phyloP scores from a whole-genome alignment of 192 early-diverging fungal species.

The Chytriomyces confervae region DNA sequence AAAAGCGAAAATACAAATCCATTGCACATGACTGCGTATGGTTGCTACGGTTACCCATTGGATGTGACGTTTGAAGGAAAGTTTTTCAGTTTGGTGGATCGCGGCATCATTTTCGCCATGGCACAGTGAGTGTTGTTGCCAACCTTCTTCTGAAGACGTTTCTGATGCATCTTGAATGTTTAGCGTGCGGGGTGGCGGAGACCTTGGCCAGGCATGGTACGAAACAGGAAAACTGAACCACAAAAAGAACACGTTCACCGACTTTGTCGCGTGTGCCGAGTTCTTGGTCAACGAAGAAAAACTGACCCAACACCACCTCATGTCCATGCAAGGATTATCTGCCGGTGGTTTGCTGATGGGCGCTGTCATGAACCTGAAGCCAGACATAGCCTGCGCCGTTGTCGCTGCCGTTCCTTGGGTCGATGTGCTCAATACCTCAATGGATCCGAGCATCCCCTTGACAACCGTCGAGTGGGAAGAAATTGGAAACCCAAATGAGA shows the following conservation, averaged over 20 bases:
- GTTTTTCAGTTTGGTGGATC: conserved; percentile 43
- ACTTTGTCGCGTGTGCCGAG: conserved; percentile 49
- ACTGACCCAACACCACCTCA: conserved; percentile 35
- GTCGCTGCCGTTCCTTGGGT: conserved; percentile 53
- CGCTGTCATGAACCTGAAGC: conserved; percentile 51
- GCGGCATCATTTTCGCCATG: conserved; percentile 52
- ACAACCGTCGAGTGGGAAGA: conserved; percentile 48
- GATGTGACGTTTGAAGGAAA: conserved; percentile 39
- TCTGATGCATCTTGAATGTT: neutral
- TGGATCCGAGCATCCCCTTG: conserved; percentile 49
- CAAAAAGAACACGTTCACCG: conserved; percentile 52
- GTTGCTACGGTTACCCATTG: conserved; percentile 44
- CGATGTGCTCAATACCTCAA: conserved; percentile 56
- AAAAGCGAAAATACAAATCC: conserved; percentile 46
- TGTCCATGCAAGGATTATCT: conserved; percentile 46
- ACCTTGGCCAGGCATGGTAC: conserved; percentile 53
- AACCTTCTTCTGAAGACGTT: no score
- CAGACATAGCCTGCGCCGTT: conserved; percentile 44
- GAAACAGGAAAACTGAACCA: conserved; percentile 51
- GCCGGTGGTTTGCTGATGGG: conserved; percentile 56
- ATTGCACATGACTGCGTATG: conserved; percentile 47
- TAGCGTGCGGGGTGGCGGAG: conserved; percentile 35
- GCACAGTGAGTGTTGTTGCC: conserved; percentile 53
- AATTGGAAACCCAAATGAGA: conserved; percentile 51
- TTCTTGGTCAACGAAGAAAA: conserved; percentile 45